These are phyloP conservation scores for Yamadazyma pseudoaaseri DNA, from an alignment of 1,139 yeast species.

Conservation along the genomic window DNA sequence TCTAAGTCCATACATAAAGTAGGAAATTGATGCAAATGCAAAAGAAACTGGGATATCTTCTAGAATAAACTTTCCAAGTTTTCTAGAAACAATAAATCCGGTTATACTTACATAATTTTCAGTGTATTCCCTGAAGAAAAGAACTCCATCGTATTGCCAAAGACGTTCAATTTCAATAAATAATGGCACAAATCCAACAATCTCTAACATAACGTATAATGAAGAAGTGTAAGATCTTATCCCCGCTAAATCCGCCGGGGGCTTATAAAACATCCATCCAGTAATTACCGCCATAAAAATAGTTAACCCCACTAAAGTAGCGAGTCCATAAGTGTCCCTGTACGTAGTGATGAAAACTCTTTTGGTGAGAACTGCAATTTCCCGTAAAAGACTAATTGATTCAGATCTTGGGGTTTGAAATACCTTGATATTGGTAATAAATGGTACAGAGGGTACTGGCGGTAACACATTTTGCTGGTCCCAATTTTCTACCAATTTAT, in stretches of 20 bases:
- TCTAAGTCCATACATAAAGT: constrained; percentile 77
- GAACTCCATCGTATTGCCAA: constrained; percentile 64
- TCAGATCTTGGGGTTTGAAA: constrained; percentile 28
- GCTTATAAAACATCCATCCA: constrained; percentile 79
- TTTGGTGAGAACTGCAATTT: constrained; percentile 53
- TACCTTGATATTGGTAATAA: constrained; percentile 22
- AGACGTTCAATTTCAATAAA: constrained; percentile 73
- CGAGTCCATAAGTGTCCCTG: constrained; percentile 59
- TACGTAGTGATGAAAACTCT: constrained; percentile 55
- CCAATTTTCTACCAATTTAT: constrained; percentile 53
- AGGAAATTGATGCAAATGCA: constrained; percentile 58
- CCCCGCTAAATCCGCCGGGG: constrained; percentile 62
- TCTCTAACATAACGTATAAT: constrained; percentile 61
- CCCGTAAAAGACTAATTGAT: constrained; percentile 34
- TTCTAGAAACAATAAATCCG: constrained; percentile 67
- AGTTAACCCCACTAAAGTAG: constrained; percentile 56
- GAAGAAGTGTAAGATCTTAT: constrained; percentile 64
- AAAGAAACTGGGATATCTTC: constrained; percentile 72
- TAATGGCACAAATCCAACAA: constrained; percentile 68
- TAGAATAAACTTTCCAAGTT: constrained; percentile 61
- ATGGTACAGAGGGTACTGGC: constrained; percentile 16
- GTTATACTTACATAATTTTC: constrained; percentile 68
- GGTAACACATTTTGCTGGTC: constrained; percentile 3
- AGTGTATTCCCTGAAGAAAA: constrained; percentile 71
- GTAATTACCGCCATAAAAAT: constrained; percentile 55